A percentile compares a stretch with the other conserved stretches of the same genome.
phyloP scores from a whole-genome alignment of 306 rosid species.

The Lupinus albus region DNA sequence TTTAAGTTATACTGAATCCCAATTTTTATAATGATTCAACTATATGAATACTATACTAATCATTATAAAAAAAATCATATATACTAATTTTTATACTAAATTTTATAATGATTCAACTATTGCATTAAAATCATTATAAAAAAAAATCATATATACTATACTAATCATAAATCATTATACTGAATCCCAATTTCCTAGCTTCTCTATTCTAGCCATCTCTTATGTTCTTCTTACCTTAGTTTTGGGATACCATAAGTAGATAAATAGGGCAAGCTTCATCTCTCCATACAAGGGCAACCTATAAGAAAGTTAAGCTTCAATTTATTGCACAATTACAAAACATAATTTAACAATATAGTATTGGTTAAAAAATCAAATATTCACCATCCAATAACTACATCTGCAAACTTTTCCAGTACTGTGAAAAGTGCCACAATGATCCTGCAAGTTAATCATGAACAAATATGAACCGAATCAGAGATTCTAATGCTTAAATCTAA shows the following conservation, averaged over 20 bases:
- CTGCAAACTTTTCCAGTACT: constrained; percentile 66
- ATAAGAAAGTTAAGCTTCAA: constrained; percentile 27
- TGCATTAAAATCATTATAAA: too few species aligned
- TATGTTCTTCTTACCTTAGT: too few species aligned
- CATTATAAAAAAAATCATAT: too few species aligned
- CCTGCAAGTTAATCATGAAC: constrained; percentile 55
- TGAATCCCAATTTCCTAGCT: too few species aligned
- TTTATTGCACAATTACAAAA: constrained; percentile 2
- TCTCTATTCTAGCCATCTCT: too few species aligned
- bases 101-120: too few species aligned
- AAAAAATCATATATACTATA: too few species aligned
- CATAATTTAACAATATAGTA: not conserved
- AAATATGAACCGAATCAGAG: constrained; percentile 11
- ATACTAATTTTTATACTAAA: too few species aligned
- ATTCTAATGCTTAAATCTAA: not conserved
- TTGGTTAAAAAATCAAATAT: not conserved
- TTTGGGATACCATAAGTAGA: constrained; percentile 73
- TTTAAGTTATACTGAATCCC: too few species aligned
- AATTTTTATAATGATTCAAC: too few species aligned
- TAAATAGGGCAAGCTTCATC: constrained; percentile 77
- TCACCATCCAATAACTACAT: constrained; percentile 71
- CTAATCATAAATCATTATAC: too few species aligned
- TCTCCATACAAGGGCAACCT: constrained; percentile 95
- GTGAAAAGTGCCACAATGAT: constrained; percentile 76
- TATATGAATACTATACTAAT: too few species aligned